Evolutionary conservation across 371 early-diverging fungal genomes (phyloP), one percentile per base, ranked within the genome.

Genomic region (Blastocladiella emersonii): DNA sequence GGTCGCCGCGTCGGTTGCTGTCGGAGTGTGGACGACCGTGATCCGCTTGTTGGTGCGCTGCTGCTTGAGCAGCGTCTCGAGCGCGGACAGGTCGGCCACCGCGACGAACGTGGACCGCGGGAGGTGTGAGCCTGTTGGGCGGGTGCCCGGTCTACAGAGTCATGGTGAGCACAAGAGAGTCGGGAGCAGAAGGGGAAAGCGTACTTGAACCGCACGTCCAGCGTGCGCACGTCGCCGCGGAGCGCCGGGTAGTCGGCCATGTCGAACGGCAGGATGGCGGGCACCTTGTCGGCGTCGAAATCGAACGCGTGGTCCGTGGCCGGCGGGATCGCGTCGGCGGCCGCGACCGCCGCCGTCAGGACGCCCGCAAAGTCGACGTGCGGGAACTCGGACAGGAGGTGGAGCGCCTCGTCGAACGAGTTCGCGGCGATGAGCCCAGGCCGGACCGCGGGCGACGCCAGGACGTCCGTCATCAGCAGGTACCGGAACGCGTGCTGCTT

Each of bases 151-250:
- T 5, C 32, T 30, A 4, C 5, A 23, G 10, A 56, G 3, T 21
- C 15, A 3, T 19, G 4, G 19, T 59, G 60, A 0, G 25, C 3
- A 59, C 25, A 27, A 34, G 12, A 17, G 7, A 59, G 17, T 15
- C 23, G 19, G 7, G 23, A 59, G 12, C 0, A 34, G 21, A 6
- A 43, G 23, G 39, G 12, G 15, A 13, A 4, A 1, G n/a, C 60
- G 44, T 59, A 59, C 60, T 19, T 30, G 39, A 59, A 59, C 44
- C 60, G 60, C 30, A 59, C 1, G 8, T 59, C 60, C 1, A 59
- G 10, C 21, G 19, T 43, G 21, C 60, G 39, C 10, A 43, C 27
- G 13, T 59, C 45, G 41, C 15, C 19, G 35, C 27, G 36, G 0
- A 25, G 15, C 44, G 8, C 30, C 10, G 43, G 10, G 6, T 4